Evolutionary conservation across 1,284 basidiomycete species (phyloP).

Genomic region (Golubevia pallescens): DNA sequence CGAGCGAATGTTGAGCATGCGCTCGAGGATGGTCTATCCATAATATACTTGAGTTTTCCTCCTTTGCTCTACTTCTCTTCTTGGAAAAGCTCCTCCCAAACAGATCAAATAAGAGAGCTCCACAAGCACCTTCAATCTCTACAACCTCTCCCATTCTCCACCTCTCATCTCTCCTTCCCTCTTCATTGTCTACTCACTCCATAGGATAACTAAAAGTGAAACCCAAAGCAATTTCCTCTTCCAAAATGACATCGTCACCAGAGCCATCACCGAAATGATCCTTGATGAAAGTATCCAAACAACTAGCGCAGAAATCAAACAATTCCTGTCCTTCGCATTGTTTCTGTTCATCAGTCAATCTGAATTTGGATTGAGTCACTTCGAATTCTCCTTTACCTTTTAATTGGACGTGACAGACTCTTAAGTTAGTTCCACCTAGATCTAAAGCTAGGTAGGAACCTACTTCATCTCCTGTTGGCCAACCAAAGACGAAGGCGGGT

Average conservation of each 20-base stretch:
- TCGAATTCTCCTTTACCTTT: slow-evolving; percentile 58
- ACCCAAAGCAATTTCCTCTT: slow-evolving; percentile 52
- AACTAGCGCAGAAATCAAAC: slow-evolving; percentile 63
- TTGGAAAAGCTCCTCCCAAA: too few species aligned
- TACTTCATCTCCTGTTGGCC: slow-evolving; percentile 86
- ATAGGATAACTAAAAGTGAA: slow-evolving; percentile 49
- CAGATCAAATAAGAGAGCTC: background rate
- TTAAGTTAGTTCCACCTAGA: slow-evolving; percentile 72
- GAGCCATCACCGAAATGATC: slow-evolving; percentile 49
- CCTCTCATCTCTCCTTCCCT: background rate
- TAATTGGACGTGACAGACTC: slow-evolving; percentile 59
- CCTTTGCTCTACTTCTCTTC: too few species aligned
- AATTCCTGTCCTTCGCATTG: slow-evolving; percentile 53
- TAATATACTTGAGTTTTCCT: too few species aligned
- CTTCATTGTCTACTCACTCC: slow-evolving; percentile 11
- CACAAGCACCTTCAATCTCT: too few species aligned
- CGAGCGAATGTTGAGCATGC: too few species aligned
- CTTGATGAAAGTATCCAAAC: slow-evolving; percentile 52
- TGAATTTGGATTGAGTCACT: slow-evolving; percentile 61
- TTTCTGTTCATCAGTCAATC: slow-evolving; percentile 61
- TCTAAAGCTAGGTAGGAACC: slow-evolving; percentile 94
- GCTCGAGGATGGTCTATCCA: too few species aligned
- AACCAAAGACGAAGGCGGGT: slow-evolving; percentile 95
- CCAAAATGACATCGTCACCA: slow-evolving; percentile 43
- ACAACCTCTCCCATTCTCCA: background rate